Conservation (phyloP, 75 land plant species). For the Chamaecyparis obtusa region DNA sequence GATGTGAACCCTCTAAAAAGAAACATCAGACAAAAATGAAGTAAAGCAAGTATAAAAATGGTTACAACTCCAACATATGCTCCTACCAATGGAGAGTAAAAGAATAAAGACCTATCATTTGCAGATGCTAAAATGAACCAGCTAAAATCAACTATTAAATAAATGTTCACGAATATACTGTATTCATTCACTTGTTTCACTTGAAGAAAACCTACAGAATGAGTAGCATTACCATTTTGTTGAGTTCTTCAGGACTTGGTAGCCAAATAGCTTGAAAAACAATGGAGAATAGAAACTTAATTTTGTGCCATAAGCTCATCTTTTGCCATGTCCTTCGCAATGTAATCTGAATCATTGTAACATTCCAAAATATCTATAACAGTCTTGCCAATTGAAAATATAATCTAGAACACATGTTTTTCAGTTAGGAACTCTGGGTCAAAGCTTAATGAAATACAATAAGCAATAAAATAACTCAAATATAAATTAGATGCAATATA, state of each 20-base stretch:
- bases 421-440: neutral
- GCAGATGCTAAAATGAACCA: neutral
- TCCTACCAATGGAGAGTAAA: neutral
- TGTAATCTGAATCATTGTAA: constrained; percentile 56
- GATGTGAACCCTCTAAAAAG: neutral
- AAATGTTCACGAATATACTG: neutral
- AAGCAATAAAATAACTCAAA: neutral
- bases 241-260: constrained; percentile 77
- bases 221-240: constrained; percentile 60
- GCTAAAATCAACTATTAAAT: neutral
- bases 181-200: neutral
- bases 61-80: neutral
- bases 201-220: neutral
- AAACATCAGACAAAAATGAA: neutral
- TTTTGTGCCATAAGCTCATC: constrained; percentile 86
- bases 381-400: neutral
- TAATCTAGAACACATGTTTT: neutral
- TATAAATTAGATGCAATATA: neutral
- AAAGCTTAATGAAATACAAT: neutral
- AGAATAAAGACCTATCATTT: neutral
- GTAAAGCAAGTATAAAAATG: neutral
- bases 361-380: neutral
- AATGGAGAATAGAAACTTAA: constrained; percentile 57
- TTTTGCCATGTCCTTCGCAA: constrained; percentile 84
- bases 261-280: constrained; percentile 64